Conservation (phyloP, 106 monocot genomes). For the Acorus gramineus region DNA sequence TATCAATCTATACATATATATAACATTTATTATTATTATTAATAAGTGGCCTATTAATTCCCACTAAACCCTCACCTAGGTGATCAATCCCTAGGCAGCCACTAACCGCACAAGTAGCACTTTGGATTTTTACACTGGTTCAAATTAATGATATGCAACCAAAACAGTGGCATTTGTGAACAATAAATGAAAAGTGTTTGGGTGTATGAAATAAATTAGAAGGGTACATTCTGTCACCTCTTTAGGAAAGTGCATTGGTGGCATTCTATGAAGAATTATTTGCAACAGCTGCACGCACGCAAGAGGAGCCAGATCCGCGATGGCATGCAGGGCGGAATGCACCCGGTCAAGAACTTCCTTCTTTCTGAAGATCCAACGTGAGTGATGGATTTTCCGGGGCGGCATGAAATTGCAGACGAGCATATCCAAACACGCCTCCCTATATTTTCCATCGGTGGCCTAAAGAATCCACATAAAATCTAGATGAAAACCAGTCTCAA, state of each 20-base stretch:
- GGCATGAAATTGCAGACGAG: constrained; percentile 49
- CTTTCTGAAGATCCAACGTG: constrained; percentile 26
- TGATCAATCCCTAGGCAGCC: too few relatives aligned
- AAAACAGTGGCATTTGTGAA: not conserved
- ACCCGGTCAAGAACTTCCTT: constrained; percentile 33
- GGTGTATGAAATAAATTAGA: not conserved
- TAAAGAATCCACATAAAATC: constrained; percentile 7
- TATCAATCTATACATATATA: too few relatives aligned
- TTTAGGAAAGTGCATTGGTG: constrained; percentile 23
- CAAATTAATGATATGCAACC: not conserved
- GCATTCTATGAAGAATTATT: constrained; percentile 45
- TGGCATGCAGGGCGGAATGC: constrained; percentile 26
- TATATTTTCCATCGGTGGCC: constrained; percentile 57
- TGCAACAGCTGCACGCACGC: constrained; percentile 42
- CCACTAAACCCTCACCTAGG: too few relatives aligned
- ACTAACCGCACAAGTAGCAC: too few relatives aligned
- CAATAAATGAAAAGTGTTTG: too few relatives aligned
- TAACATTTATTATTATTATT: too few relatives aligned
- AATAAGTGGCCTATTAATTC: too few relatives aligned
- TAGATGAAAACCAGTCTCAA: not conserved
- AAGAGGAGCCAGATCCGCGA: constrained; percentile 44
- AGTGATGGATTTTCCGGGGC: constrained; percentile 11
- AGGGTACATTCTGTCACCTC: constrained; percentile 19
- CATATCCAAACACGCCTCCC: constrained; percentile 53
- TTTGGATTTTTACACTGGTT: too few relatives aligned